A percentile compares a stretch with the other conserved stretches of the same genome.
These are phyloP conservation scores for Calamus simplicifolius DNA, from an alignment of 176 grass and related monocot genomes.

Conservation along the genomic window DNA sequence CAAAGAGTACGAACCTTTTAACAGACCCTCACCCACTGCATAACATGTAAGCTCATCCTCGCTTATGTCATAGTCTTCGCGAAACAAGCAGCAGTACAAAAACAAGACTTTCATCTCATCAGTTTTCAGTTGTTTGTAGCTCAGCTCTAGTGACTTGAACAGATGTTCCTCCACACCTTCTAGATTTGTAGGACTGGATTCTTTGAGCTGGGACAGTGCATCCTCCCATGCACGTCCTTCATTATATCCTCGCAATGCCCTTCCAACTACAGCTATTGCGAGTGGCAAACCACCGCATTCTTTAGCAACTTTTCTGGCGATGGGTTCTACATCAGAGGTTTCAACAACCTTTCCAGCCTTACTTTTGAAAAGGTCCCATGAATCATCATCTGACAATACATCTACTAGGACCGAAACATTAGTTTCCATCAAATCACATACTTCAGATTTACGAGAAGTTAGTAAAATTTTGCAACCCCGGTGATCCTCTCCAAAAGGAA, in stretches of 20 bases:
- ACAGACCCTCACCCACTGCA: constrained; percentile 6
- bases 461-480: constrained; percentile 20
- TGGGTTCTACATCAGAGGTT: constrained; percentile 9
- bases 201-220: constrained; percentile 7
- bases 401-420: constrained; percentile 12
- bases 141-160: constrained; percentile 18
- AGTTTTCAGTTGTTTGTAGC: constrained; percentile 16
- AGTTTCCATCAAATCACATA: constrained; percentile 16
- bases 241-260: background rate
- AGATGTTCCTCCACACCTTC: constrained; percentile 9
- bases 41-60: constrained; percentile 12
- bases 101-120: constrained; percentile 18
- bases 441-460: constrained; percentile 14
- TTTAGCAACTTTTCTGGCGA: constrained; percentile 9
- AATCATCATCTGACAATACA: constrained; percentile 15
- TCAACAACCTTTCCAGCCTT: constrained; percentile 11
- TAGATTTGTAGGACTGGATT: background rate
- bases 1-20: background rate
- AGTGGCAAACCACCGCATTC: constrained; percentile 21
- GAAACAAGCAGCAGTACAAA: constrained; percentile 21
- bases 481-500: constrained; percentile 10
- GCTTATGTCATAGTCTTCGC: constrained; percentile 17
- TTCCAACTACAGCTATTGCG: constrained; percentile 23
- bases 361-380: constrained; percentile 27
- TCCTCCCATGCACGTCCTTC: constrained; percentile 1